Evolutionary conservation across 805 yeast species (phyloP).

Genomic region (Candida insectorum): DNA sequence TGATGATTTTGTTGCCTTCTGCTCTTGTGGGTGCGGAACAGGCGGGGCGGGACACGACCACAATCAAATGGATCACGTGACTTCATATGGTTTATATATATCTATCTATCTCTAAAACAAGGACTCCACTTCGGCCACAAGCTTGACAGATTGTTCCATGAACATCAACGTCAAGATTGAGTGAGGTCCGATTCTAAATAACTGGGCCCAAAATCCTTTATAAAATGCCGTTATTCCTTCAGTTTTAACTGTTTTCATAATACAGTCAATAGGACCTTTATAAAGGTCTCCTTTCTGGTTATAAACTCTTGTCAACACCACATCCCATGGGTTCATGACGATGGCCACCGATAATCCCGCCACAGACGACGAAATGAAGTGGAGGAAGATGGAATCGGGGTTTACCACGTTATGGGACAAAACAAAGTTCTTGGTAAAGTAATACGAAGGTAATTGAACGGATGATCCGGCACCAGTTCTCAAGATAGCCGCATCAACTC

Average conservation of each 20-base stretch:
- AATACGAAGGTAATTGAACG: conserved; percentile 90
- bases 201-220: conserved; percentile 93
- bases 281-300: conserved; percentile 90
- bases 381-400: conserved; percentile 64
- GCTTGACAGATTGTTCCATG: conserved; percentile 91
- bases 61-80: too few species aligned
- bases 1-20: too few species aligned
- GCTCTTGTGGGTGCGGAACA: too few species aligned
- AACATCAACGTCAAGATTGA: conserved; percentile 85
- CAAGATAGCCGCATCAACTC: conserved; percentile 90
- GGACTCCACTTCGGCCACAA: conserved; percentile 33
- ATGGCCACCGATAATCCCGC: conserved; percentile 92
- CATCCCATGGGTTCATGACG: conserved; percentile 98
- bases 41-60: too few species aligned
- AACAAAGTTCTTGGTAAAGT: conserved; percentile 64
- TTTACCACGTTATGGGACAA: conserved; percentile 48
- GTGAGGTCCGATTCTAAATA: conserved; percentile 92
- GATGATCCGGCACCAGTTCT: conserved; percentile 96
- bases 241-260: conserved; percentile 69
- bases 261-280: conserved; percentile 85
- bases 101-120: conserved; percentile 4
- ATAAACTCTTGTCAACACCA: conserved; percentile 88
- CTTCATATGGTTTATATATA: too few species aligned
- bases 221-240: conserved; percentile 90
- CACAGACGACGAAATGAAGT: conserved; percentile 66